A percentile compares a stretch with the other conserved stretches of the same genome.
These are phyloP conservation scores for Citeromyces hawaiiensis DNA, from an alignment of 1,139 yeast genomes.

Conservation along the genomic window DNA sequence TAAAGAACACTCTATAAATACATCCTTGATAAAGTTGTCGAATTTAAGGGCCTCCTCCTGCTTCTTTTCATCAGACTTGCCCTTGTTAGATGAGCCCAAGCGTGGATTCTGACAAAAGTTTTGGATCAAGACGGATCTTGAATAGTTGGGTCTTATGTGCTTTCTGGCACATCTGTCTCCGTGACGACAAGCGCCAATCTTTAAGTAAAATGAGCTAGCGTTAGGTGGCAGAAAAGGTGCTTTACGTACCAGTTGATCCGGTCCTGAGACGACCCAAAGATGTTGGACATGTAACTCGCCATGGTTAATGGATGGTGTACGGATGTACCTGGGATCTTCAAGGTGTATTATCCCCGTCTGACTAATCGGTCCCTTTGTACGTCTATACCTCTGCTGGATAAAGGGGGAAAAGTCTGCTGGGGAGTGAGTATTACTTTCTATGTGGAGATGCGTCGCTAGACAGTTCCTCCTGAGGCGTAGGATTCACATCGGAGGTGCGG, in stretches of 20 bases:
- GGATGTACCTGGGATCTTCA: background rate
- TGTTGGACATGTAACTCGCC: slow-evolving; percentile 1
- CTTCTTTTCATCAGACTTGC: slow-evolving; percentile 13
- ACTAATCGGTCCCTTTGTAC: no score
- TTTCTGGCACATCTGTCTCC: slow-evolving; percentile 79
- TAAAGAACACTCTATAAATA: slow-evolving; percentile 52
- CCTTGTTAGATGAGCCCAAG: slow-evolving; percentile 11
- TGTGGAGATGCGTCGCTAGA: no score
- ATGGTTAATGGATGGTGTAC: background rate
- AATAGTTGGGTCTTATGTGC: slow-evolving; percentile 58
- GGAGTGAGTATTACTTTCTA: no score
- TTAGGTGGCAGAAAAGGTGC: background rate
- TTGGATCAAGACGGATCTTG: slow-evolving; percentile 54
- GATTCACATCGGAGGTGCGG: no score
- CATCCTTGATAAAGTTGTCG: slow-evolving; percentile 60
- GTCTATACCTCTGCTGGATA: no score
- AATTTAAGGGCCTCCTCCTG: slow-evolving; percentile 27
- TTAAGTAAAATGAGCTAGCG: slow-evolving; percentile 45
- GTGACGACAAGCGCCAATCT: slow-evolving; percentile 89
- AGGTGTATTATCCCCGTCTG: no score
- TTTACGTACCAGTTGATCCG: slow-evolving; percentile 3
- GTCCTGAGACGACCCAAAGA: slow-evolving; percentile 2
- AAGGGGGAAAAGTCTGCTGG: no score
- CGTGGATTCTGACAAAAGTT: slow-evolving; percentile 63
- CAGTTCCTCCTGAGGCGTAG: no score